Conservation (phyloP, 2,329 filamentous ascomycete species). For the Blumeria graminis region DNA sequence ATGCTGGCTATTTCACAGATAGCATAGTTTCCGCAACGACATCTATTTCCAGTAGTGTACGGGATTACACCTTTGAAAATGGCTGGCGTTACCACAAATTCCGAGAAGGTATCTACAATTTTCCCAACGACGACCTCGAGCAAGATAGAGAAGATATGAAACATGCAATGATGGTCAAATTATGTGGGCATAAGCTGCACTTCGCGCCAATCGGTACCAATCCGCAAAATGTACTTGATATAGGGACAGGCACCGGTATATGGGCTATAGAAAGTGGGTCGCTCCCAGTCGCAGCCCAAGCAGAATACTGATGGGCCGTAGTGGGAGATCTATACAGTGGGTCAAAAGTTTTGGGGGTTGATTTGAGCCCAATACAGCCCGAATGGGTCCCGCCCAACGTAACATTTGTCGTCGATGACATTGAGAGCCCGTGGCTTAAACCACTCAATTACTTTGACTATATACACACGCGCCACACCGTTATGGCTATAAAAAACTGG, state of each 20-base stretch:
- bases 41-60: slow-evolving; percentile 16
- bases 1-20: slow-evolving; percentile 14
- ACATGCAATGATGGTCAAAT: slow-evolving; percentile 12
- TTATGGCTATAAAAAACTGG: slow-evolving; percentile 32
- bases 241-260: slow-evolving; percentile 33
- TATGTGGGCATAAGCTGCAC: slow-evolving; percentile 17
- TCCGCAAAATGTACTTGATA: slow-evolving; percentile 27
- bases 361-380: slow-evolving; percentile 34
- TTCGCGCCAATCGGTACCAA: slow-evolving; percentile 25
- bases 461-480: slow-evolving; percentile 32
- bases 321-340: slow-evolving; percentile 25
- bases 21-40: slow-evolving; percentile 8
- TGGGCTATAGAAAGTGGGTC: slow-evolving; percentile 30
- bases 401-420: slow-evolving; percentile 40
- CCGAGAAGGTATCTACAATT: slow-evolving; percentile 28
- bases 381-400: slow-evolving; percentile 34
- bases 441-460: slow-evolving; percentile 32
- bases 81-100: slow-evolving; percentile 33
- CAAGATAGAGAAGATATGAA: slow-evolving; percentile 33
- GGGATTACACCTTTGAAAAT: slow-evolving; percentile 30
- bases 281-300: background rate
- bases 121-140: slow-evolving; percentile 35
- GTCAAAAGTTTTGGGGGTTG: slow-evolving; percentile 26
- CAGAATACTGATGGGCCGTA: slow-evolving; percentile 13
- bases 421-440: slow-evolving; percentile 28